These are phyloP conservation scores for Diversispora eburnea DNA, from an alignment of 192 early-diverging fungal species.

Conservation along the genomic window DNA sequence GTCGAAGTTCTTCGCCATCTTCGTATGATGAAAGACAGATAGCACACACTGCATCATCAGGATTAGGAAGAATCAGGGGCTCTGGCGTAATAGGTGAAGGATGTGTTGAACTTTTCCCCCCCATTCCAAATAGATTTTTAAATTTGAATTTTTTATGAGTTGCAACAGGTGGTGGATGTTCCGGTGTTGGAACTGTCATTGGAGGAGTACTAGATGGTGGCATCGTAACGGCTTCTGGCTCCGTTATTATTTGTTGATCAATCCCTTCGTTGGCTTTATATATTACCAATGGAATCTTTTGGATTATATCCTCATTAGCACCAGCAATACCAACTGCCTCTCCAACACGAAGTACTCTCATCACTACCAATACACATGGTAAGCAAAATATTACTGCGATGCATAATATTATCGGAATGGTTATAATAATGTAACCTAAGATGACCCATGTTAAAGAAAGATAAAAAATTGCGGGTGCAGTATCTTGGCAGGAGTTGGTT, in stretches of 20 bases:
- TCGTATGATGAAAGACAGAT: slow-evolving; percentile 79
- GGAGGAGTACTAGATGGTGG: neutral
- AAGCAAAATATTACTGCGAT: slow-evolving; percentile 63
- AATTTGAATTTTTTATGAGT: slow-evolving; percentile 9
- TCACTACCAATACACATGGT: slow-evolving; percentile 58
- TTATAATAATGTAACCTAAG: slow-evolving; percentile 64
- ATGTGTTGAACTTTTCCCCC: neutral
- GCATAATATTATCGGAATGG: slow-evolving; percentile 57
- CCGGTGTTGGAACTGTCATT: neutral
- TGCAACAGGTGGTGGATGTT: neutral
- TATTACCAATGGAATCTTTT: slow-evolving; percentile 61
- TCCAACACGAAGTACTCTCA: slow-evolving; percentile 52
- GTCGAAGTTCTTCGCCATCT: slow-evolving; percentile 67
- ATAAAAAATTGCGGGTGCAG: slow-evolving; percentile 60
- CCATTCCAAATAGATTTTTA: slow-evolving; percentile 14
- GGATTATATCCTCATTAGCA: slow-evolving; percentile 64
- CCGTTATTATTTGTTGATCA: neutral
- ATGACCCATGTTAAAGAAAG: slow-evolving; percentile 60
- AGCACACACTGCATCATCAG: slow-evolving; percentile 69
- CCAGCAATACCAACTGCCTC: slow-evolving; percentile 59
- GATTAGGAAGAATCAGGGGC: slow-evolving; percentile 50
- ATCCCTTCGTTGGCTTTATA: slow-evolving; percentile 41
- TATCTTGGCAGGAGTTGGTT: slow-evolving; percentile 37
- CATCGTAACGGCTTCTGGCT: neutral
- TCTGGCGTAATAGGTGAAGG: slow-evolving; percentile 5